Conservation (phyloP, 2,329 filamentous ascomycete species). For the Aspergillus sp. region DNA sequence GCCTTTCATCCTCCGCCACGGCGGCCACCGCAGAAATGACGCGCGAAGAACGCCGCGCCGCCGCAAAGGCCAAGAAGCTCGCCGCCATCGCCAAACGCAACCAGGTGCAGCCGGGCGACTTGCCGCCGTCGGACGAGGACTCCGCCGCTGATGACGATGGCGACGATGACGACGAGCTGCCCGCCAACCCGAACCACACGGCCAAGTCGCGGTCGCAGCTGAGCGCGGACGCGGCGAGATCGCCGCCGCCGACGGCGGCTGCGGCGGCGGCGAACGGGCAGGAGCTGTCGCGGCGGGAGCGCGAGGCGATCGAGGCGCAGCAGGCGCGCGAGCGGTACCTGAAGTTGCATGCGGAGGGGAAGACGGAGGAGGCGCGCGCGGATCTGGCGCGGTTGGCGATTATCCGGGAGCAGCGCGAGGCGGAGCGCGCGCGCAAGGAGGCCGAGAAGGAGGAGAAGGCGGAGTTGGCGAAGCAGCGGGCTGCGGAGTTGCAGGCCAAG, state of each 20-base stretch:
- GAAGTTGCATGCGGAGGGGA: slow-evolving; percentile 89
- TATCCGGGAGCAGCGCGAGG: slow-evolving; percentile 82
- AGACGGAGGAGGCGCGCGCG: slow-evolving; percentile 91
- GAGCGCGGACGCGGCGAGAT: slow-evolving; percentile 17
- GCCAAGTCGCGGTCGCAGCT: slow-evolving; percentile 68
- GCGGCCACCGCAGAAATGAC: slow-evolving; percentile 56
- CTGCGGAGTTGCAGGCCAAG: slow-evolving; percentile 41
- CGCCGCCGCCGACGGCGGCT: slow-evolving; percentile 39
- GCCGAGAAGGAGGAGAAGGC: slow-evolving; percentile 62
- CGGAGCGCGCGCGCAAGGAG: slow-evolving; percentile 78
- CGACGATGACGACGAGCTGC: slow-evolving; percentile 46
- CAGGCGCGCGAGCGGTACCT: slow-evolving; percentile 87
- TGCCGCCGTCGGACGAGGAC: slow-evolving; percentile 68
- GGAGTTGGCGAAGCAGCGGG: slow-evolving; percentile 38
- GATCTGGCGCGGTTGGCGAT: slow-evolving; percentile 80
- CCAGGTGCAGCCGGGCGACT: slow-evolving; percentile 75
- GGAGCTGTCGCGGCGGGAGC: slow-evolving; percentile 66
- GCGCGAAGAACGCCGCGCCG: slow-evolving; percentile 83
- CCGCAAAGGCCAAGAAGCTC: slow-evolving; percentile 86
- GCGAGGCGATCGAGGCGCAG: slow-evolving; percentile 79
- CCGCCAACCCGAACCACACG: slow-evolving; percentile 87
- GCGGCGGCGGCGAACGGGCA: slow-evolving; percentile 34
- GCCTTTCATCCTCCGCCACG: neutral
- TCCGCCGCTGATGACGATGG: slow-evolving; percentile 36
- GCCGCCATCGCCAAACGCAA: slow-evolving; percentile 79